Evolutionary conservation across 1,284 basidiomycete genomes (phyloP), one percentile per base, ranked within the genome.

Genomic region (Cutaneotrichosporon spelunceum): DNA sequence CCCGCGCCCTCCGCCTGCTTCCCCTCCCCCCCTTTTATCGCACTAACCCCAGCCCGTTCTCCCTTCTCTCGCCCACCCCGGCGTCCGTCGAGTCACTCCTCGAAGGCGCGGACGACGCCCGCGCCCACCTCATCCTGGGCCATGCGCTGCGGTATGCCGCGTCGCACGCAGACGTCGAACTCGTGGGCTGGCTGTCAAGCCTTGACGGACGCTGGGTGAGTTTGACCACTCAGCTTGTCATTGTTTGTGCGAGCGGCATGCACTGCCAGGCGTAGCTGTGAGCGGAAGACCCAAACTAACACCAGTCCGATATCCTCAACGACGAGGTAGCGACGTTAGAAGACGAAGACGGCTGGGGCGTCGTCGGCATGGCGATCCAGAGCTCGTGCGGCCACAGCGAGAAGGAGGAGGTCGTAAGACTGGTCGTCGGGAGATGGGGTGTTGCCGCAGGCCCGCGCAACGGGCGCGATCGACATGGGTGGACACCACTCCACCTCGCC

Each of bases 401-500:
- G 72, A 83, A 88, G 63, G 91, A 95, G 76, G 93, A 96, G 76
- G 89, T 87, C 62, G 88, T 94, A 2, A 82, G 92, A 56, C 78
- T 91, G 48, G 81, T 96, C 36, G 85, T 92, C 19, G 83, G 85
- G 50, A 87, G 91, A 71, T 89, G 91, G 52, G 87, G 91, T 2
- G 63, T 73, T 6, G 62, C 62, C 9, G 61, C 64, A 4, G 74
- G 74, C 14, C 72, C 70, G 9, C 58, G 71, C 36, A 58, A 53
- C 8, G 70, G 71, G 2, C 64, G 68, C 34, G 71, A 73, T 63
- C 58, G 61, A 92, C 91, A 85, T 62, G 93, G 94, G 45, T 98
- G 94, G 94, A 93, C 91, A 3, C 87, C 94, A 1, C 82, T 99
- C n/a, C 95, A 97, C 75, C 90, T 95, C 81, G 93, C 94, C 11